phyloP scores from a whole-genome alignment of 371 early-diverging fungal genomes.

The Mortierella polycephala region DNA sequence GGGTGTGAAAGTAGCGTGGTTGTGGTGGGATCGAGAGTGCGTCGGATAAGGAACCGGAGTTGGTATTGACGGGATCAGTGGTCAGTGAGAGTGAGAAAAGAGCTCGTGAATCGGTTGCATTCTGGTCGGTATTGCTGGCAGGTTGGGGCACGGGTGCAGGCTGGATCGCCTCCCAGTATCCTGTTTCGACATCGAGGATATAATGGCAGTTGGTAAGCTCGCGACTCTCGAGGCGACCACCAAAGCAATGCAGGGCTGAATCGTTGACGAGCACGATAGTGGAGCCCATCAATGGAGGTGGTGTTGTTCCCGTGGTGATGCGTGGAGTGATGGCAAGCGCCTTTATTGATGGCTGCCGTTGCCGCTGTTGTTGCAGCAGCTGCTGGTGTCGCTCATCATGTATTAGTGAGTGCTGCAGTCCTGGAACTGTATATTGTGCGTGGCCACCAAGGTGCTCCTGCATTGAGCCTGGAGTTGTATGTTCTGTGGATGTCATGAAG shows the following conservation, averaged over 20 bases:
- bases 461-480: neutral
- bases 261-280: conserved; percentile 70
- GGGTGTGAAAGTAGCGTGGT: conserved; percentile 68
- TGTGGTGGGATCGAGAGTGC: conserved; percentile 26
- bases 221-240: conserved; percentile 75
- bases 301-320: conserved; percentile 56
- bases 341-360: conserved; percentile 33
- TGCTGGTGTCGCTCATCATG: neutral
- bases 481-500: too few relatives aligned
- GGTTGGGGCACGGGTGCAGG: neutral
- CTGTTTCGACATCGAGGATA: conserved; percentile 68
- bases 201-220: conserved; percentile 77
- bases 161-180: conserved; percentile 62
- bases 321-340: conserved; percentile 46
- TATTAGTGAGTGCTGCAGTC: neutral
- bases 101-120: conserved; percentile 16
- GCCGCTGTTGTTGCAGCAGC: conserved; percentile 1
- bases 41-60: conserved; percentile 27
- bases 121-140: neutral
- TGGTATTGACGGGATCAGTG: conserved; percentile 42
- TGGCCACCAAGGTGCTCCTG: neutral
- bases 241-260: conserved; percentile 71
- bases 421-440: neutral
- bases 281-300: conserved; percentile 80
- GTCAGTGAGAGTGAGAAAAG: conserved; percentile 47